A percentile compares a stretch with the other conserved stretches of the same genome.
These are phyloP conservation scores for Willaertia magna DNA, from an alignment of 208 protist genomes.

Conservation along the genomic window DNA sequence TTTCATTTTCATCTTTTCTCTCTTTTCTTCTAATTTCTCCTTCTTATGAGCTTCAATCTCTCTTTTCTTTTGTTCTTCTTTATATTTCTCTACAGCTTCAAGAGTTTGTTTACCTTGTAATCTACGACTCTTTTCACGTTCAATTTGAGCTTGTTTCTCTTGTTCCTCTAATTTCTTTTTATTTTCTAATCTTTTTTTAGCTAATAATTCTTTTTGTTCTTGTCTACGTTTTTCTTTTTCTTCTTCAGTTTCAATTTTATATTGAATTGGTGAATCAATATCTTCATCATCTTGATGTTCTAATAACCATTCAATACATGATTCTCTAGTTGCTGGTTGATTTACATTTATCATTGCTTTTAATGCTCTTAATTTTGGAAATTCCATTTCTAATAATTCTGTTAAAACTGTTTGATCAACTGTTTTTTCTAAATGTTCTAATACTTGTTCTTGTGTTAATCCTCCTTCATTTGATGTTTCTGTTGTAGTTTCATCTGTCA, in stretches of 20 bases:
- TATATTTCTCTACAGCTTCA: not conserved
- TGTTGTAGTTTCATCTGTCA: not conserved
- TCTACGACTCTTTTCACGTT: not conserved
- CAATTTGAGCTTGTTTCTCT: not conserved
- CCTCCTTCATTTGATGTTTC: not conserved
- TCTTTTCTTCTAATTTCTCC: not conserved
- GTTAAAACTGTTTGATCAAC: not conserved
- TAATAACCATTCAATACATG: not conserved
- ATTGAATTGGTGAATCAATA: conserved; percentile 7
- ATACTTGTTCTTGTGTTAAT: not conserved
- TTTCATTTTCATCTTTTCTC: not conserved
- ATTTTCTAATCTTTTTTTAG: not conserved
- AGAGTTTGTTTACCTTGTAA: not conserved
- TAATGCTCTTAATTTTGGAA: not conserved
- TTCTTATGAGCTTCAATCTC: not conserved
- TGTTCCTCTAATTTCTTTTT: not conserved
- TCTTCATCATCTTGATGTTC: not conserved
- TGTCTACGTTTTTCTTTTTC: not conserved
- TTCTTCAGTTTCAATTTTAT: not conserved
- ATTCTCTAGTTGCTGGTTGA: not conserved
- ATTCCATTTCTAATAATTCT: conserved; percentile 1
- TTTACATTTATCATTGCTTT: not conserved
- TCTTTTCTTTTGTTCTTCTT: conserved; percentile 1
- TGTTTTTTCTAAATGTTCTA: not conserved
- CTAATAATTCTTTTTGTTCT: not conserved